Evolutionary conservation across 106 monocot species (phyloP).

Genomic region (Acorus gramineus): DNA sequence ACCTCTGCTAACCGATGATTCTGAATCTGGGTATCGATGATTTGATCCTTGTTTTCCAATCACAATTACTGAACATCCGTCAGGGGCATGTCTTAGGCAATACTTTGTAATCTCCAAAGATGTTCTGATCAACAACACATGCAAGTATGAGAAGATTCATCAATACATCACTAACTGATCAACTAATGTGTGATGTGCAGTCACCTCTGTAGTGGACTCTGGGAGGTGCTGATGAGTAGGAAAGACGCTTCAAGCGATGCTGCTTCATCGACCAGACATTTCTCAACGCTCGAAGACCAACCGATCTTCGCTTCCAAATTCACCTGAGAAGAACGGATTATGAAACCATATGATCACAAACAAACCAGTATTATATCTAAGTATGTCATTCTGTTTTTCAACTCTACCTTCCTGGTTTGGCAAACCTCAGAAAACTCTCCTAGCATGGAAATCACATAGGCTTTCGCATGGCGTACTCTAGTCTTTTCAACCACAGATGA

Average conservation of each 20-base stretch:
- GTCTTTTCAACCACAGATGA: background rate
- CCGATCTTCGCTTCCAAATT: background rate
- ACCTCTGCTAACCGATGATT: background rate
- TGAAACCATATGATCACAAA: background rate
- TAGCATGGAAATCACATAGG: background rate
- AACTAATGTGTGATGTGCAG: background rate
- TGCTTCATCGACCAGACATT: background rate
- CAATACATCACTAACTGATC: no score
- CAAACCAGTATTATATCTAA: background rate
- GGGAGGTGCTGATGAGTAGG: background rate
- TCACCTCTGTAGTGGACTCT: slow-evolving; percentile 22
- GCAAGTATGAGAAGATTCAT: background rate
- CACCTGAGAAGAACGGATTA: background rate
- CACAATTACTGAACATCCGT: slow-evolving; percentile 37
- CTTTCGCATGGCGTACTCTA: background rate
- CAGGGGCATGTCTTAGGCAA: slow-evolving; percentile 48
- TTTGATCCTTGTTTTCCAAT: slow-evolving; percentile 15
- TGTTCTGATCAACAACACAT: slow-evolving; percentile 10
- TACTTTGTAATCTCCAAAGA: slow-evolving; percentile 30
- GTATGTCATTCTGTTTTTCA: background rate
- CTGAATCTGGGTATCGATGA: slow-evolving; percentile 3
- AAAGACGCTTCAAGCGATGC: background rate
- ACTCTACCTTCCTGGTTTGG: no score
- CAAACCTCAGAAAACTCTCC: background rate
- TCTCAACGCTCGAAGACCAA: background rate